Base-by-base conservation (phyloP, 1,284 basidiomycete genomes). In the Ceratobasidium papillatum region DNA sequence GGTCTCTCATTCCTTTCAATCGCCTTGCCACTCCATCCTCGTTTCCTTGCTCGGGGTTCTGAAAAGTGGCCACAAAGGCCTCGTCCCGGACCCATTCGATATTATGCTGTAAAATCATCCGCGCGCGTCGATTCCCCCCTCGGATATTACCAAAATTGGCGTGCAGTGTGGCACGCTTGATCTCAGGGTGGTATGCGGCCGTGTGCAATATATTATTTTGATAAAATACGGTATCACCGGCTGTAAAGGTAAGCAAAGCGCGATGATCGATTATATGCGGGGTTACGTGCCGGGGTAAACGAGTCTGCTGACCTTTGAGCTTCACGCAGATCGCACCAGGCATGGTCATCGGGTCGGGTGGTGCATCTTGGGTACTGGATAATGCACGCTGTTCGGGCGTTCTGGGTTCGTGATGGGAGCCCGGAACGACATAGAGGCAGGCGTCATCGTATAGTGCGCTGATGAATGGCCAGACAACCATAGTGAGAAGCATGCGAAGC, bases 41-140 rank as follows among this genome's bases (percentile, higher is more conserved):
- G 25, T 52, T 19, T 14, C 7, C 7, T 47, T 17, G 30, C 3
- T n/a, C 47, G 30, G 64, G 32, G 47, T 62, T 64, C 41, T 65
- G 34, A 34, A 94, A 80, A 3, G 82, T 84, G 17, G 85, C 80
- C 32, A 83, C 81, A 80, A 94, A 94, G 8, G 76, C 63, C 0
- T 84, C 82, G 43, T 87, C 87, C 64, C 87, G 87, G 89, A 93
- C 92, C 92, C 92, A 95, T 34, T 83, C 80, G 63, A 94, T 80
- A 4, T 88, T 91, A 79, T 94, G 94, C 82, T 95, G 92, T n/a
- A 94, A 86, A 19, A 94, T 85, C 79, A 94, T 94, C 45, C 92
- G 83, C 4, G 92, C 92, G 0, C 93, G 87, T 2, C 84, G 82
- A 1, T 86, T 84, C 5, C 92, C 91, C 0, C 90, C 91, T 1